A percentile compares a stretch with the other conserved stretches of the same genome.
Evolutionary conservation across 768 basidiomycete genomes (phyloP).

Genomic region (Leucocoprinus birnbaumii): DNA sequence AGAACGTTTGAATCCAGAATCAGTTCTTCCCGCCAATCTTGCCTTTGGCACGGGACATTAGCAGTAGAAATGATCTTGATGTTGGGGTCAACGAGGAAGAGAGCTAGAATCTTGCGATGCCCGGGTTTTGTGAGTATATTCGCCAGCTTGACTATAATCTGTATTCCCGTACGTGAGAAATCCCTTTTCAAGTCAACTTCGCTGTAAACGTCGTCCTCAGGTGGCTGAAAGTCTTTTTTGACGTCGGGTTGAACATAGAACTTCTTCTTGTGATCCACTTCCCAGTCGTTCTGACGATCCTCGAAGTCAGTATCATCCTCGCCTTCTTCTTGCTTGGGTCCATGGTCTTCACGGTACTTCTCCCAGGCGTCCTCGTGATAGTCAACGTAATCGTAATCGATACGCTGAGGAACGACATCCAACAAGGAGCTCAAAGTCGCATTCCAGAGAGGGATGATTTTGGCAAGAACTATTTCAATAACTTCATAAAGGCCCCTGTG

Average conservation of each 20-base stretch:
- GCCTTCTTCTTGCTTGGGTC: neutral
- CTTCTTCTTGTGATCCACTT: no score
- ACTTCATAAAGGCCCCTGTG: conserved; percentile 21
- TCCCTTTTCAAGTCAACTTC: conserved; percentile 10
- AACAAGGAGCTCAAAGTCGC: conserved; percentile 18
- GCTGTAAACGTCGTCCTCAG: no score
- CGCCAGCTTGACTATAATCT: conserved; percentile 22
- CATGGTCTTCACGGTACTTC: neutral
- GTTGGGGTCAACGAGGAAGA: conserved; percentile 35
- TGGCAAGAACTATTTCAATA: conserved; percentile 22
- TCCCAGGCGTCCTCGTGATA: neutral
- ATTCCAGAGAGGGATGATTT: conserved; percentile 28
- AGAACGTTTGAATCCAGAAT: neutral
- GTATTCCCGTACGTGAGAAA: conserved; percentile 13
- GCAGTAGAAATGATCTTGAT: conserved; percentile 20
- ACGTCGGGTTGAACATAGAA: no score
- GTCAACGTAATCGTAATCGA: neutral
- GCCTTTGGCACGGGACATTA: conserved; percentile 23
- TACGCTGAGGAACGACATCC: neutral
- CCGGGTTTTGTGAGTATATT: conserved; percentile 31
- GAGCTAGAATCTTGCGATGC: conserved; percentile 34
- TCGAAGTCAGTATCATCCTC: neutral
- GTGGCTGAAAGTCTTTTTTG: no score
- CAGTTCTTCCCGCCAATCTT: conserved; percentile 21
- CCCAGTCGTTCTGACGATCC: neutral